A percentile compares a stretch with the other conserved stretches of the same genome.
Evolutionary conservation across 371 early-diverging fungal species (phyloP).

Genomic region (Syncephalastrum monosporum): DNA sequence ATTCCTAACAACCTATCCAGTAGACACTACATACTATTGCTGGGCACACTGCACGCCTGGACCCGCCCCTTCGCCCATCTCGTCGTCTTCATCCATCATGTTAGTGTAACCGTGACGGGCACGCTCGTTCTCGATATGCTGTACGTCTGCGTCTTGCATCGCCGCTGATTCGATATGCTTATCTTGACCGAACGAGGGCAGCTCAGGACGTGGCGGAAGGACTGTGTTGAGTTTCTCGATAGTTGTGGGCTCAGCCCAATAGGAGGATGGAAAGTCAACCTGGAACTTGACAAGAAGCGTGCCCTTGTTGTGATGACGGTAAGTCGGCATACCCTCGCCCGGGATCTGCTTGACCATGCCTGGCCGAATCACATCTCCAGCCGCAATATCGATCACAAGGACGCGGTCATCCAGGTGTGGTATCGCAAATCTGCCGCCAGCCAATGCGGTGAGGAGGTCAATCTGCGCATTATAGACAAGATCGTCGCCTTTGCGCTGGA

Average conservation of each 20-base stretch:
- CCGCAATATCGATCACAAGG: constrained; percentile 80
- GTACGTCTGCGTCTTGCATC: constrained; percentile 72
- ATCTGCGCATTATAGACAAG: constrained; percentile 81
- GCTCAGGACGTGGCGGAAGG: constrained; percentile 59
- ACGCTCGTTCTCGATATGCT: constrained; percentile 57
- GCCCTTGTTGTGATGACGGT: constrained; percentile 89
- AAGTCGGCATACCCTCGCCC: constrained; percentile 93
- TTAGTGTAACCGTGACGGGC: constrained; percentile 25
- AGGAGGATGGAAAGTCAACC: constrained; percentile 84
- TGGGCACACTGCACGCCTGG: constrained; percentile 96
- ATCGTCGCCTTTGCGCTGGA: constrained; percentile 89
- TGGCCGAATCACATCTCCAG: constrained; percentile 36
- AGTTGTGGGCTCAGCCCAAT: constrained; percentile 71
- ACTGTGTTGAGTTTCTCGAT: constrained; percentile 67
- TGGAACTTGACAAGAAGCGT: constrained; percentile 89
- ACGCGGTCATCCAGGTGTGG: constrained; percentile 89
- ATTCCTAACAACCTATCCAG: no score
- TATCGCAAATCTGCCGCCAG: constrained; percentile 88
- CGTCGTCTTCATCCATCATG: constrained; percentile 61
- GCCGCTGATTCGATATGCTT: constrained; percentile 76
- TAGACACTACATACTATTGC: constrained; percentile 56
- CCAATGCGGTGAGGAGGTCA: constrained; percentile 89
- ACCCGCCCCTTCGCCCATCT: constrained; percentile 62
- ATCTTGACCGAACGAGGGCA: constrained; percentile 41
- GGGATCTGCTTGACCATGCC: constrained; percentile 70